A percentile compares a stretch with the other conserved stretches of the same genome.
phyloP scores from a whole-genome alignment of 2,329 filamentous ascomycete genomes.

The Leptographium lundbergii region DNA sequence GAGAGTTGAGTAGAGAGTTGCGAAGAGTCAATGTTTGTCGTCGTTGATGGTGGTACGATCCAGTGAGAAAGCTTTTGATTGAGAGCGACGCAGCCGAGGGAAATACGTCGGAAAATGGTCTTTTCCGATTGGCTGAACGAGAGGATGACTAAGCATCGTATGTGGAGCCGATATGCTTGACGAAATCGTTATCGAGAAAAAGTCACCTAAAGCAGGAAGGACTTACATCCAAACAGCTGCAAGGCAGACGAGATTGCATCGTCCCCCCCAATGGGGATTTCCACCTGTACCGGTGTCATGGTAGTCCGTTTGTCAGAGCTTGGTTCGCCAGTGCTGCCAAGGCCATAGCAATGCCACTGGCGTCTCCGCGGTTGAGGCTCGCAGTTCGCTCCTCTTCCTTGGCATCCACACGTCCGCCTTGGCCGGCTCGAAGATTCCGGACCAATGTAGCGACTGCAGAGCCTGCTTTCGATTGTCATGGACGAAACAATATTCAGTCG shows the following conservation, averaged over 20 bases:
- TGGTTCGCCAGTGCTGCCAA: conserved; percentile 4
- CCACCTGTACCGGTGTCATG: conserved; percentile 3
- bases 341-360: conserved; percentile 12
- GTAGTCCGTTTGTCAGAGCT: conserved; percentile 1
- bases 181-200: not conserved
- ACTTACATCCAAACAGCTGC: not conserved
- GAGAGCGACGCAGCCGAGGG: conserved; percentile 5
- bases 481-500: not conserved
- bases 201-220: not conserved
- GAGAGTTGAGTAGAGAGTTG: conserved; percentile 1
- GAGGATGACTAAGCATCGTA: conserved; percentile 5
- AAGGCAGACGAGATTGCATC: not conserved
- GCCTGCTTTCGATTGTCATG: not conserved
- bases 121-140: conserved; percentile 10
- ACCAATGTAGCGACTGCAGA: not conserved
- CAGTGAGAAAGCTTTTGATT: conserved; percentile 10
- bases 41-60: conserved; percentile 11
- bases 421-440: not conserved
- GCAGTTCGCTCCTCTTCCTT: conserved; percentile 1
- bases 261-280: not conserved
- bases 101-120: conserved; percentile 8
- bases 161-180: not conserved
- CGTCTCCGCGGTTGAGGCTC: conserved; percentile 5
- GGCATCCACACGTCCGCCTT: not conserved
- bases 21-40: conserved; percentile 3